Evolutionary conservation across 495 filamentous ascomycete genomes (phyloP).

Genomic region (Xylaria grammica): DNA sequence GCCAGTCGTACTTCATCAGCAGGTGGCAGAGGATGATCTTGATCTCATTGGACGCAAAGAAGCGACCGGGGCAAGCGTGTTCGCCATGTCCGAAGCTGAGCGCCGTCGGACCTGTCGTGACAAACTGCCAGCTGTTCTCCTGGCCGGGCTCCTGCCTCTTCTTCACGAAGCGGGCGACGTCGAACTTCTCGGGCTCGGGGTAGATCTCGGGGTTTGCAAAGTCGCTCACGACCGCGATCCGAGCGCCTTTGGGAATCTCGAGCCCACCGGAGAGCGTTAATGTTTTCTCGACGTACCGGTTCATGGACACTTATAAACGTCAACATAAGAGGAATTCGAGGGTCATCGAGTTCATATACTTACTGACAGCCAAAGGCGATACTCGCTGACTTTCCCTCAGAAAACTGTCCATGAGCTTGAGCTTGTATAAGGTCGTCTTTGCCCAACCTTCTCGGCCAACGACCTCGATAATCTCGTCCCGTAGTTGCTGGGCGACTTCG

Average conservation of each 20-base stretch:
- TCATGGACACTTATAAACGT: conserved; percentile 45
- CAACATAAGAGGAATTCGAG: conserved; percentile 5
- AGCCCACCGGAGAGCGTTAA: conserved; percentile 52
- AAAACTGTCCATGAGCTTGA: conserved; percentile 59
- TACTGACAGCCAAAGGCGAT: conserved; percentile 42
- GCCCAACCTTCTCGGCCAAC: conserved; percentile 45
- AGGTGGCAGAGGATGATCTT: conserved; percentile 52
- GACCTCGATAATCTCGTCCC: conserved; percentile 48
- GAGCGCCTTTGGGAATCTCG: conserved; percentile 56
- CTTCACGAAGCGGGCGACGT: conserved; percentile 53
- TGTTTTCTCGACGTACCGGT: conserved; percentile 45
- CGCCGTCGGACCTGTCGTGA: conserved; percentile 50
- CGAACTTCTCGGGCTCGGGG: conserved; percentile 46
- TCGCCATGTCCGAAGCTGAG: conserved; percentile 56
- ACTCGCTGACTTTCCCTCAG: conserved; percentile 50
- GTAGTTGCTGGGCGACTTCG: conserved; percentile 43
- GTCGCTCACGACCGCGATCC: conserved; percentile 41
- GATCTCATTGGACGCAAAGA: conserved; percentile 55
- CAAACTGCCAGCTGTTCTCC: conserved; percentile 52
- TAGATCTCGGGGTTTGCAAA: conserved; percentile 51
- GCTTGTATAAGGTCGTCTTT: conserved; percentile 54
- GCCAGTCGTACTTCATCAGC: conserved; percentile 54
- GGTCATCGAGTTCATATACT: conserved; percentile 11
- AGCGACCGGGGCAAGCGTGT: conserved; percentile 58
- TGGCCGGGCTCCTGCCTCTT: conserved; percentile 50